A percentile compares a stretch with the other conserved stretches of the same genome.
Evolutionary conservation across 2,329 filamentous ascomycete genomes (phyloP).

Genomic region (Podosphaera leucotricha): DNA sequence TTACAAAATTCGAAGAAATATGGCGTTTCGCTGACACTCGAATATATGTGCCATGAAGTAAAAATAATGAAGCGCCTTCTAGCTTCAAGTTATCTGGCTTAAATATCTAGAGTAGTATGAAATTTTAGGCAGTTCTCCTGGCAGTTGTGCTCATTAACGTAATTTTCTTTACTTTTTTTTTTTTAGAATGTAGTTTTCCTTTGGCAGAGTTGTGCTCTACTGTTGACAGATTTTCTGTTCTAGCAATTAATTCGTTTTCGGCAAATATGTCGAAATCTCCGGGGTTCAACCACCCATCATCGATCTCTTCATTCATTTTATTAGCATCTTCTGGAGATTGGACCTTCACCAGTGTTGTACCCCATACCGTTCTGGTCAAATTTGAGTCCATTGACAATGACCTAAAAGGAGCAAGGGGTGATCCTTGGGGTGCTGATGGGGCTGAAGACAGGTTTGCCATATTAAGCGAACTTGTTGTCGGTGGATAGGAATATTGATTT

Average conservation of each 20-base stretch:
- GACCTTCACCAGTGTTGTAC: constrained; percentile 45
- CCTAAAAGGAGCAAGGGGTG: constrained; percentile 44
- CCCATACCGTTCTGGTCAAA: constrained; percentile 67
- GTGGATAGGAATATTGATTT: constrained; percentile 38
- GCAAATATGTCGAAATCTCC: constrained; percentile 56
- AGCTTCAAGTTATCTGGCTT: too few relatives aligned
- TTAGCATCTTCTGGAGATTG: constrained; percentile 29
- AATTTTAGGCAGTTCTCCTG: constrained; percentile 17
- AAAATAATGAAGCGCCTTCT: too few relatives aligned
- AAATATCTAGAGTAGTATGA: too few relatives aligned
- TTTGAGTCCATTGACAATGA: constrained; percentile 64
- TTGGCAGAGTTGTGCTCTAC: constrained; percentile 9
- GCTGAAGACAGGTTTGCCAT: constrained; percentile 23
- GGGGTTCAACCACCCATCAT: constrained; percentile 73
- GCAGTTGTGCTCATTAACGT: constrained; percentile 42
- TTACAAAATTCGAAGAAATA: too few relatives aligned
- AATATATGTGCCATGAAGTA: too few relatives aligned
- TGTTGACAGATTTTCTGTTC: constrained; percentile 31
- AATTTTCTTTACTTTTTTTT: constrained; percentile 52
- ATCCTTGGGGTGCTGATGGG: constrained; percentile 30
- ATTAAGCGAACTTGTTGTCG: constrained; percentile 26
- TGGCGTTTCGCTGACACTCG: too few relatives aligned
- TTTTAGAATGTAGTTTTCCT: constrained; percentile 22
- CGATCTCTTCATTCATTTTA: constrained; percentile 15
- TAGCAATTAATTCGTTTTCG: constrained; percentile 33